phyloP scores from a whole-genome alignment of 148 eudicot species.

The Rhododendron ferrugineum region DNA sequence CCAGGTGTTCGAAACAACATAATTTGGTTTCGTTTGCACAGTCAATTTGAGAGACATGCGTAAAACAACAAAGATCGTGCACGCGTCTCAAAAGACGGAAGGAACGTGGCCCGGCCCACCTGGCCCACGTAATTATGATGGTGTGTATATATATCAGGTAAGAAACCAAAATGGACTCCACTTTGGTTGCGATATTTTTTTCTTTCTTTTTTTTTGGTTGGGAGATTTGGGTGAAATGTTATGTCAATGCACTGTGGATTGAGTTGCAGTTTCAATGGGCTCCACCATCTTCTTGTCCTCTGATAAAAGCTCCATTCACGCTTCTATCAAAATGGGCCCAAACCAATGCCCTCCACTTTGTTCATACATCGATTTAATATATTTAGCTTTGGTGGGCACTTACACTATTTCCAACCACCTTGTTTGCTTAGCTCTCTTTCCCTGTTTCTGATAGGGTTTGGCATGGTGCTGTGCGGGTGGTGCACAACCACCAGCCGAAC shows the following conservation, averaged over 20 bases:
- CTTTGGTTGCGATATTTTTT: not conserved
- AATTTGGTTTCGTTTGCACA: not conserved
- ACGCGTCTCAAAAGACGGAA: not conserved
- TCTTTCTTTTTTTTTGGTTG: not conserved
- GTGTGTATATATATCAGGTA: not conserved
- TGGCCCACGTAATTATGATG: not conserved
- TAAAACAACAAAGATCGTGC: not conserved
- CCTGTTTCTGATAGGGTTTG: no score
- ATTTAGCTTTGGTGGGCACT: not conserved
- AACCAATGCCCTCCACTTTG: not conserved
- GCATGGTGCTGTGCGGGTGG: no score
- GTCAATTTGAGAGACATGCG: not conserved
- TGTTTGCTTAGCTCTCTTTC: no score
- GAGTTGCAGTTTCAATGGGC: not conserved
- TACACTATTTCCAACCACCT: no score
- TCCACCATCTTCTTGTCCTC: conserved; percentile 8
- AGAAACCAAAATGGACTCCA: not conserved
- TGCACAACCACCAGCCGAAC: no score
- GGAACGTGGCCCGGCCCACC: not conserved
- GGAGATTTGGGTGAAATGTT: not conserved
- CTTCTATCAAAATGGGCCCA: not conserved
- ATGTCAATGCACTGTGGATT: conserved; percentile 4
- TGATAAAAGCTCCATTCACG: not conserved
- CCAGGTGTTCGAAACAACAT: no score
- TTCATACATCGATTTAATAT: not conserved